A percentile compares a stretch with the other conserved stretches of the same genome.
These are phyloP conservation scores for Tuber magnatum DNA, from an alignment of 495 filamentous ascomycete genomes.

Conservation along the genomic window DNA sequence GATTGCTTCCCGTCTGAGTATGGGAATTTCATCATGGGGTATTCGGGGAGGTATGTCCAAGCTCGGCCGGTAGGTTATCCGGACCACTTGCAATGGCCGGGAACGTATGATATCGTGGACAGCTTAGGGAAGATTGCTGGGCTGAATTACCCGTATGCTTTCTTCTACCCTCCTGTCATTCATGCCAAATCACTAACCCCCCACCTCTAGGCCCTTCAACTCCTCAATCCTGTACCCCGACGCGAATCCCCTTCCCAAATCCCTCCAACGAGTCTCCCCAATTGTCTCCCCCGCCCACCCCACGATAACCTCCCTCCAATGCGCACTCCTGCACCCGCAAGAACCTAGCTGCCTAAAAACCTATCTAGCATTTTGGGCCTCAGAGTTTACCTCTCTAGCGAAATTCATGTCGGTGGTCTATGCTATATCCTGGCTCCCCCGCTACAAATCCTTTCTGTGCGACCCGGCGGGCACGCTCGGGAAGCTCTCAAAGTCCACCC, in stretches of 20 bases:
- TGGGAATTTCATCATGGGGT: slow-evolving; percentile 63
- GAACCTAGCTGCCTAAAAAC: slow-evolving; percentile 81
- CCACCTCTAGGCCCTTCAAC: slow-evolving; percentile 55
- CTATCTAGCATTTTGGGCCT: slow-evolving; percentile 73
- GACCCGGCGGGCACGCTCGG: slow-evolving; percentile 61
- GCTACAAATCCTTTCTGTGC: slow-evolving; percentile 57
- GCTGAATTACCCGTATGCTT: slow-evolving; percentile 73
- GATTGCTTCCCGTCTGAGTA: slow-evolving; percentile 74
- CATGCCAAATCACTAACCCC: slow-evolving; percentile 12
- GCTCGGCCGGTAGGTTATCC: slow-evolving; percentile 63
- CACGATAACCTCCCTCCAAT: slow-evolving; percentile 70
- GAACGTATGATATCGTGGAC: slow-evolving; percentile 67
- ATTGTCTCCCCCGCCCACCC: slow-evolving; percentile 80
- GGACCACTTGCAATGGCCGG: slow-evolving; percentile 62
- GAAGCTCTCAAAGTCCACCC: slow-evolving; percentile 53
- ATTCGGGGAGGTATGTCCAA: slow-evolving; percentile 72
- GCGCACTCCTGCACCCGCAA: slow-evolving; percentile 81
- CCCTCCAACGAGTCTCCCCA: slow-evolving; percentile 62
- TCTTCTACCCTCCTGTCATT: not conserved
- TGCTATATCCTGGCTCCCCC: slow-evolving; percentile 57
- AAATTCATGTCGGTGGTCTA: slow-evolving; percentile 68
- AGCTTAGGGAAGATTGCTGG: slow-evolving; percentile 70
- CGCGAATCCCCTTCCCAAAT: slow-evolving; percentile 55
- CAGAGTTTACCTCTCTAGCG: slow-evolving; percentile 67
- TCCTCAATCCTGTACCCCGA: slow-evolving; percentile 77